Evolutionary conservation across 805 yeast genomes (phyloP).

Genomic region (Cyberlindnera bimundalis): DNA sequence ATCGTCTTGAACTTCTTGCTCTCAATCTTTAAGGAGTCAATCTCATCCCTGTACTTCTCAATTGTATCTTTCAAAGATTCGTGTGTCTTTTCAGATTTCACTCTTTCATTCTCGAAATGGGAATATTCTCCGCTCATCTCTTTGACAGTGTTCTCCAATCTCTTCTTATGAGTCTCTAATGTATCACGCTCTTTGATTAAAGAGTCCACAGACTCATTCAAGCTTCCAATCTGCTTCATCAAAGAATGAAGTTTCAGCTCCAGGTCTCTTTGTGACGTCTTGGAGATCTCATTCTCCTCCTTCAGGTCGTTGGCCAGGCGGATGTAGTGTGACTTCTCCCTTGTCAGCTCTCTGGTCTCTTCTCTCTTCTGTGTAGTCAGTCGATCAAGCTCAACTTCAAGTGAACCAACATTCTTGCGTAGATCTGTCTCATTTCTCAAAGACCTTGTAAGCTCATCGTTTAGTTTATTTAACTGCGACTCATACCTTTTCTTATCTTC

Average conservation of each 20-base stretch:
- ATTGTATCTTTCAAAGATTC: constrained; percentile 20
- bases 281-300: constrained; percentile 40
- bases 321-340: constrained; percentile 41
- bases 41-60: constrained; percentile 29
- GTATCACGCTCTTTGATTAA: constrained; percentile 61
- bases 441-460: constrained; percentile 48
- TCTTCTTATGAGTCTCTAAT: constrained; percentile 47
- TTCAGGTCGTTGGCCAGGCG: constrained; percentile 39
- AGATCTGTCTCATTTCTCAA: constrained; percentile 64
- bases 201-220: constrained; percentile 58
- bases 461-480: constrained; percentile 50
- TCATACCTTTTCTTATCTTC: constrained; percentile 40
- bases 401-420: constrained; percentile 58
- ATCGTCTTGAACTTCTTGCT: constrained; percentile 24
- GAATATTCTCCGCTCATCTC: constrained; percentile 40
- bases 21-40: constrained; percentile 30
- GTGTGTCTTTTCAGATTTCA: constrained; percentile 18
- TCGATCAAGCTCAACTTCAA: constrained; percentile 58
- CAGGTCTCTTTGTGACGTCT: constrained; percentile 42
- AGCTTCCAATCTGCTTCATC: constrained; percentile 48
- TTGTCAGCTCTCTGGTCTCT: constrained; percentile 36
- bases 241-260: constrained; percentile 43
- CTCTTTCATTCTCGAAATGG: constrained; percentile 32
- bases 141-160: constrained; percentile 42
- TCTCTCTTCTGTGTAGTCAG: constrained; percentile 37